Evolutionary conservation across 805 yeast species (phyloP).

Genomic region (Metschnikowia peoriensis): DNA sequence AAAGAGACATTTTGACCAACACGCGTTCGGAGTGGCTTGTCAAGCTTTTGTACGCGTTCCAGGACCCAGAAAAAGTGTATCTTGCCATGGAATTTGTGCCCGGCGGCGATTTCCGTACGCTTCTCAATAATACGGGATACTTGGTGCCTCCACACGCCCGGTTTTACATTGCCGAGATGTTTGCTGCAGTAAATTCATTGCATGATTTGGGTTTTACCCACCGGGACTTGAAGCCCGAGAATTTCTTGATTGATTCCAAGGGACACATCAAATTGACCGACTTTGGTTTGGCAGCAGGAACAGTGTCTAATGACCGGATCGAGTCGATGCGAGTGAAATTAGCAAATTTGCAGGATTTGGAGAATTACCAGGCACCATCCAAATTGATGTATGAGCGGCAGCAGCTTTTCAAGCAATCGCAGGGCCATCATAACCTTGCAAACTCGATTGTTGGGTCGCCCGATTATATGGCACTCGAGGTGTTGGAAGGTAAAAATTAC

Average conservation of each 20-base stretch:
- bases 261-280: slow-evolving; percentile 95
- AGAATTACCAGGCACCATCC: slow-evolving; percentile 55
- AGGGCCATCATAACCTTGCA: slow-evolving; percentile 80
- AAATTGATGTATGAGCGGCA: slow-evolving; percentile 86
- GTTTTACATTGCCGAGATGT: slow-evolving; percentile 95
- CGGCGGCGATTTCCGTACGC: slow-evolving; percentile 96
- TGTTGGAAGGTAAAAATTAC: slow-evolving; percentile 87
- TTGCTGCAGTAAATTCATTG: slow-evolving; percentile 86
- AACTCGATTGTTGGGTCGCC: slow-evolving; percentile 97
- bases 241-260: slow-evolving; percentile 81
- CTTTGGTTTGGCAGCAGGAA: slow-evolving; percentile 96
- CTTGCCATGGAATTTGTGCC: slow-evolving; percentile 99
- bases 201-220: slow-evolving; percentile 96
- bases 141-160: slow-evolving; percentile 93
- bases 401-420: slow-evolving; percentile 77
- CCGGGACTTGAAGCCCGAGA: slow-evolving; percentile 94
- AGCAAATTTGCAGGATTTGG: slow-evolving; percentile 70
- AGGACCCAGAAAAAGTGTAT: slow-evolving; percentile 84
- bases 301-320: slow-evolving; percentile 87
- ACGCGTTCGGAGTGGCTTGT: slow-evolving; percentile 96
- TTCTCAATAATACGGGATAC: slow-evolving; percentile 89
- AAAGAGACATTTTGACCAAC: slow-evolving; percentile 94
- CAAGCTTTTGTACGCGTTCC: slow-evolving; percentile 90
- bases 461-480: slow-evolving; percentile 98
- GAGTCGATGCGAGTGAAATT: slow-evolving; percentile 82